Conservation (phyloP, 257 asterid genomes). For the Capsicum rhomboideum region DNA sequence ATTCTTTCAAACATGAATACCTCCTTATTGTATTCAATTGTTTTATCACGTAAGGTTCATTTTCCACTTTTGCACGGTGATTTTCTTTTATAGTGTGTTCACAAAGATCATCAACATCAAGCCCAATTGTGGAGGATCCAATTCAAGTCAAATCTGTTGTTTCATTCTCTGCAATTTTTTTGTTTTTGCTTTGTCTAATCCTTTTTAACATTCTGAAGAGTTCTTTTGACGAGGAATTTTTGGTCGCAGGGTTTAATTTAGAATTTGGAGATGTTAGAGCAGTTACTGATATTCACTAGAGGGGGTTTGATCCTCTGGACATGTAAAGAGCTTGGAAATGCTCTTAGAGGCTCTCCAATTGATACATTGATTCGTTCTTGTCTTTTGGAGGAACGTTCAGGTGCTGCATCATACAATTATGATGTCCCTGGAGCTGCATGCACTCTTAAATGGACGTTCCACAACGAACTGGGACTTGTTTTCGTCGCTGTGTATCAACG, state of each 20-base stretch:
- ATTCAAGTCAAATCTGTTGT: neutral
- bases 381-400: slow-evolving; percentile 93
- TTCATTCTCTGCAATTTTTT: neutral
- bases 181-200: neutral
- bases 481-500: slow-evolving; percentile 92
- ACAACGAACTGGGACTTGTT: slow-evolving; percentile 81
- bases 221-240: neutral
- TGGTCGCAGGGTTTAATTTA: neutral
- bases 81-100: neutral
- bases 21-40: too few relatives aligned
- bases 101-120: neutral
- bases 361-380: slow-evolving; percentile 82
- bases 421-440: slow-evolving; percentile 83
- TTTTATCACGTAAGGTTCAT: neutral
- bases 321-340: slow-evolving; percentile 83
- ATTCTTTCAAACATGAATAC: too few relatives aligned
- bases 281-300: slow-evolving; percentile 77
- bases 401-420: slow-evolving; percentile 72
- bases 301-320: slow-evolving; percentile 98
- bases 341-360: slow-evolving; percentile 91
- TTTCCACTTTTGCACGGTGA: neutral
- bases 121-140: neutral
- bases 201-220: neutral
- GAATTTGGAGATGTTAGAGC: slow-evolving; percentile 58
- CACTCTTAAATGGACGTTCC: slow-evolving; percentile 92